Base-by-base conservation (phyloP, 2,329 filamentous ascomycete species). In the Sclerotinia glacialis region DNA sequence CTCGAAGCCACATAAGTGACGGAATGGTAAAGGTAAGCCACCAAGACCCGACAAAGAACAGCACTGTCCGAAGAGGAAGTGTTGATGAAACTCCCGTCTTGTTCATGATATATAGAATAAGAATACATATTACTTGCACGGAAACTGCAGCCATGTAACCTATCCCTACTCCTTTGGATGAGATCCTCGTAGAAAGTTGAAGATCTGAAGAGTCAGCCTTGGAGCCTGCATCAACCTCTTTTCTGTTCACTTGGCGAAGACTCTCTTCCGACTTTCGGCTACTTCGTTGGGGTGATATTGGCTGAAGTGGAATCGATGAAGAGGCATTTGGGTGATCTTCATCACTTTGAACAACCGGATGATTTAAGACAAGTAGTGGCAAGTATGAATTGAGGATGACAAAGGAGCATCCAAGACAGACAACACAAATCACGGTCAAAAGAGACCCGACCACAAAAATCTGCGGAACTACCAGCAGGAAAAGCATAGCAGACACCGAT, bases 361-460 rank as follows among this genome's bases (percentile, higher is more conserved):
- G 93, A 73, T 96, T 88, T 47, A 93, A 86, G 64, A 98, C 94
- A 12, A 99, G 84, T 18, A 98, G 81, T 0, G 95, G 95, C 53
- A 99, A 81, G 74, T 97, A 98, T 0, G 93, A 96, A 79, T 99
- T 98, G 55, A 98, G 82, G 26, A 98, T 83, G 3, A 98, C 95
- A 76, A 97, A 97, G 0, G 93, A 97, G 18, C 93, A 93, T 40
- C 95, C 95, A 74, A 97, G 95, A 52, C 92, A 93, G 0, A 92
- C 95, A 75, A 98, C 97, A 49, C 93, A 91, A 56, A 97, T 81
- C 69, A 97, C 91, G 31, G 93, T 93, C 67, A 97, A 83, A 2
- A 97, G 69, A 2, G 90, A 90, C 46, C 90, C 94, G 16, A 97
- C 77, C 2, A 97, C 74, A 75, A 96, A 97, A 11, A 91, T 81